Conservation (phyloP, 1,284 basidiomycete genomes). For the Ustilago nuda region DNA sequence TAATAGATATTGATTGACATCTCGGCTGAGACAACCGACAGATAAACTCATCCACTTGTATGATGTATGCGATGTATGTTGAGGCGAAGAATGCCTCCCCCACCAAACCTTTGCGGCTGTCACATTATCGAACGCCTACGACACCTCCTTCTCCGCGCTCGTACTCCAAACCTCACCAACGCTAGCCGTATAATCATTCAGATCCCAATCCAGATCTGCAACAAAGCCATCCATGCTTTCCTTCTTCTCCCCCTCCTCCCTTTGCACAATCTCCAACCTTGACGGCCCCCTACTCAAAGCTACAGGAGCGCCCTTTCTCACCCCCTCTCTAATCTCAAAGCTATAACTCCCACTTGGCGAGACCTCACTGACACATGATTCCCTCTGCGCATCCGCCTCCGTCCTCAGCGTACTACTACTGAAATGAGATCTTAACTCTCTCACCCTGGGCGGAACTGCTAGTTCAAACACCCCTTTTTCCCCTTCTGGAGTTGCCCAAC, state of each 20-base stretch:
- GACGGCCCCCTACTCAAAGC: neutral
- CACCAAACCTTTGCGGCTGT: too few relatives aligned
- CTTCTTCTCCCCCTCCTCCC: neutral
- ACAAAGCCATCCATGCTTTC: slow-evolving; percentile 21
- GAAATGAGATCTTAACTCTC: slow-evolving; percentile 26
- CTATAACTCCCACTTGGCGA: slow-evolving; percentile 37
- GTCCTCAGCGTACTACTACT: slow-evolving; percentile 20
- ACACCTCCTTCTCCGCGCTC: neutral
- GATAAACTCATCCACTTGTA: neutral
- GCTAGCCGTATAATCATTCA: slow-evolving; percentile 3
- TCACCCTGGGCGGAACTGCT: neutral
- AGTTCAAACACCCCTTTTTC: slow-evolving; percentile 10
- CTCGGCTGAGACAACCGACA: slow-evolving; percentile 1
- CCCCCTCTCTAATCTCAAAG: slow-evolving; percentile 43
- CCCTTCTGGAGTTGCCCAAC: neutral
- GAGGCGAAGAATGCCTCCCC: neutral
- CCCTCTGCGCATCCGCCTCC: neutral
- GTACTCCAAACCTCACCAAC: slow-evolving; percentile 1
- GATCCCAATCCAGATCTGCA: slow-evolving; percentile 30
- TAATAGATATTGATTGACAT: neutral
- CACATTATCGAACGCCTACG: too few relatives aligned
- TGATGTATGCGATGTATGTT: neutral
- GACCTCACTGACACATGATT: slow-evolving; percentile 4
- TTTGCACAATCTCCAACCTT: neutral
- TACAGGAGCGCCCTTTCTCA: slow-evolving; percentile 10